A percentile compares a stretch with the other conserved stretches of the same genome.
Evolutionary conservation across 2,329 filamentous ascomycete species (phyloP).

Genomic region (Aspergillus brasiliensis): DNA sequence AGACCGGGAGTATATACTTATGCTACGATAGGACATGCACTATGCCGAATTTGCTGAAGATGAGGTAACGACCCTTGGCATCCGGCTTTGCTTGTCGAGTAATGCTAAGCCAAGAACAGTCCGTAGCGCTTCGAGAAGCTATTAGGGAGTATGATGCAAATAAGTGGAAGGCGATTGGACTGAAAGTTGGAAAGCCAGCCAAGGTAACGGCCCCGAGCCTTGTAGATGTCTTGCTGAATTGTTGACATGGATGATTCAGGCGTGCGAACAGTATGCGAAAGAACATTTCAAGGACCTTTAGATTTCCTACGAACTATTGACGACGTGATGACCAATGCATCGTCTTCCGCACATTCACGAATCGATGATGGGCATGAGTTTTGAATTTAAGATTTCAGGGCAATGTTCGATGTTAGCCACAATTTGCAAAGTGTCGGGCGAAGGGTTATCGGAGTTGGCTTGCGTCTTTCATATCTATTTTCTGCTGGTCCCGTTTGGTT

Average conservation of each 20-base stretch:
- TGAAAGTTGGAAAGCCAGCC: slow-evolving; percentile 95
- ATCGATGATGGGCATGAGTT: slow-evolving; percentile 1
- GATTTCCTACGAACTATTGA: slow-evolving; percentile 31
- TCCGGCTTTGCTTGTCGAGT: neutral
- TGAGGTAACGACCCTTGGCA: slow-evolving; percentile 63
- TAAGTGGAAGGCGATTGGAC: slow-evolving; percentile 97
- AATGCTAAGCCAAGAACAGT: slow-evolving; percentile 27
- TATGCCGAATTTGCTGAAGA: slow-evolving; percentile 98
- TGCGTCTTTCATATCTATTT: slow-evolving; percentile 4
- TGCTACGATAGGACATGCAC: slow-evolving; percentile 80
- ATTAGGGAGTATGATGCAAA: slow-evolving; percentile 99
- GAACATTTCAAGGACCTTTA: slow-evolving; percentile 72
- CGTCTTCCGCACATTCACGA: slow-evolving; percentile 16
- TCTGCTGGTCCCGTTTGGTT: slow-evolving; percentile 18
- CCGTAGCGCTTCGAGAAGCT: slow-evolving; percentile 70
- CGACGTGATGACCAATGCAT: slow-evolving; percentile 37
- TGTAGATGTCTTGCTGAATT: slow-evolving; percentile 26
- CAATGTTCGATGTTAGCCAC: slow-evolving; percentile 4
- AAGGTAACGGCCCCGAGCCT: slow-evolving; percentile 61
- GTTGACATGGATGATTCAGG: slow-evolving; percentile 49
- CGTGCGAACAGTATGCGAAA: slow-evolving; percentile 91
- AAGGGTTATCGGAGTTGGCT: slow-evolving; percentile 12
- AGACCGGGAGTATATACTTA: slow-evolving; percentile 9
- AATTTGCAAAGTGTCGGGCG: slow-evolving; percentile 14
- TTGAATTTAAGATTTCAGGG: slow-evolving; percentile 17